phyloP scores from a whole-genome alignment of 805 yeast genomes.

The Candida qinlingensis region DNA sequence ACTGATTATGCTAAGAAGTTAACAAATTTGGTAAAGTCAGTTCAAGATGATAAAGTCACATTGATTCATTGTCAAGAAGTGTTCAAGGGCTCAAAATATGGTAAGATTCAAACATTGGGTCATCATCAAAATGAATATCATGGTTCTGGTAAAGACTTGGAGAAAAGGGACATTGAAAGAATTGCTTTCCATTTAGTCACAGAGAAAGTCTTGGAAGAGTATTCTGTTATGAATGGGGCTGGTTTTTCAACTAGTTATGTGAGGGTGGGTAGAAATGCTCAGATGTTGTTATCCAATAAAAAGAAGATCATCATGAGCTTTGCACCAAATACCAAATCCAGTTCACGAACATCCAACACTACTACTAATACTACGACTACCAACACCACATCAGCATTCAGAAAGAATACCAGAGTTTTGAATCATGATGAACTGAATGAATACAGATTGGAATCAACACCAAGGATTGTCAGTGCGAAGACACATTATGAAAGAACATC shows the following conservation, averaged over 20 bases:
- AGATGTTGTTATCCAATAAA: constrained; percentile 38
- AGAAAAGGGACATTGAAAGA: constrained; percentile 72
- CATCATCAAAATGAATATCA: constrained; percentile 57
- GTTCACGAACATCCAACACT: background rate
- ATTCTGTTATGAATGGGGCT: constrained; percentile 62
- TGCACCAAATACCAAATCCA: constrained; percentile 14
- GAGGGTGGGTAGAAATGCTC: constrained; percentile 53
- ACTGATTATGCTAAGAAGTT: constrained; percentile 58
- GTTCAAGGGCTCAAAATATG: constrained; percentile 63
- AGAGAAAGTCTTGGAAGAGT: constrained; percentile 62
- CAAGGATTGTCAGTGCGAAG: constrained; percentile 21
- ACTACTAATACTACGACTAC: constrained; percentile 4
- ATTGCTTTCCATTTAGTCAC: constrained; percentile 74
- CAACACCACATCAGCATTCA: background rate
- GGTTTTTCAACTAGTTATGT: constrained; percentile 82
- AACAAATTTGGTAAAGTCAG: constrained; percentile 48
- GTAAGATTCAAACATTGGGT: constrained; percentile 58
- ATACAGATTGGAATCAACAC: constrained; percentile 21
- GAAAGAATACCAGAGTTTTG: constrained; percentile 1
- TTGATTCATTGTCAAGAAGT: constrained; percentile 78
- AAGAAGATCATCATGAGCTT: constrained; percentile 50
- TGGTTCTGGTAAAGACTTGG: constrained; percentile 62
- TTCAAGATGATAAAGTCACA: constrained; percentile 63
- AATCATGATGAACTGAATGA: constrained; percentile 11
- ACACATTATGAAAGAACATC: constrained; percentile 21